Evolutionary conservation across 1,284 basidiomycete species (phyloP).

Genomic region (Athelia sp.): DNA sequence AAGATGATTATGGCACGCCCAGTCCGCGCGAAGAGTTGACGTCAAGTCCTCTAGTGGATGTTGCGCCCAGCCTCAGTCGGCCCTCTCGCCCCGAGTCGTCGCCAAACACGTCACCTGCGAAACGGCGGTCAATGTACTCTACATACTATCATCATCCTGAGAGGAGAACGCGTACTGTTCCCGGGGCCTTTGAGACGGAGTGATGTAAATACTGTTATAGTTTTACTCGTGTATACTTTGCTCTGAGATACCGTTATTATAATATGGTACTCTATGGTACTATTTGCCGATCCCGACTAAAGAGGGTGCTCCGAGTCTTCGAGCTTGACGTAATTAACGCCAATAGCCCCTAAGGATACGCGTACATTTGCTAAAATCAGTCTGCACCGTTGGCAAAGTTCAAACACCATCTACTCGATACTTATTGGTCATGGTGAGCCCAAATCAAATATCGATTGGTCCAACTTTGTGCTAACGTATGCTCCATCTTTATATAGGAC

Average conservation of each 20-base stretch:
- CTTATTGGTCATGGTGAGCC: background rate
- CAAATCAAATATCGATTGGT: background rate
- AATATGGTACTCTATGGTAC: no score
- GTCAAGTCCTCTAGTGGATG: slow-evolving; percentile 5
- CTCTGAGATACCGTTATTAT: no score
- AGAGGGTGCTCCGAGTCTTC: no score
- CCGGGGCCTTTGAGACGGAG: slow-evolving; percentile 39
- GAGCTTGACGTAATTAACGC: no score
- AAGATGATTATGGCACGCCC: slow-evolving; percentile 23
- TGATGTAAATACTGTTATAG: no score
- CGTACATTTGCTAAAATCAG: no score
- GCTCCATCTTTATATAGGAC: slow-evolving; percentile 31
- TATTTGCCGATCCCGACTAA: no score
- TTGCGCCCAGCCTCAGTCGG: slow-evolving; percentile 9
- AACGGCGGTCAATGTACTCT: slow-evolving; percentile 43
- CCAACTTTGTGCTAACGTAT: background rate
- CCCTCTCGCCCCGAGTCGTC: slow-evolving; percentile 19
- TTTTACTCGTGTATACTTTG: no score
- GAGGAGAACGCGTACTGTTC: slow-evolving; percentile 43
- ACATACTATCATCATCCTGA: slow-evolving; percentile 78
- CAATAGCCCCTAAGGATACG: no score
- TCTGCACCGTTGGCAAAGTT: no score
- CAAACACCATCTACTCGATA: no score
- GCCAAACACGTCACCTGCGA: slow-evolving; percentile 12
- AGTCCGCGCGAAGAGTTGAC: slow-evolving; percentile 7